Conservation (phyloP, 73 alveolate species). For the Paramecium tetraurelia region DNA sequence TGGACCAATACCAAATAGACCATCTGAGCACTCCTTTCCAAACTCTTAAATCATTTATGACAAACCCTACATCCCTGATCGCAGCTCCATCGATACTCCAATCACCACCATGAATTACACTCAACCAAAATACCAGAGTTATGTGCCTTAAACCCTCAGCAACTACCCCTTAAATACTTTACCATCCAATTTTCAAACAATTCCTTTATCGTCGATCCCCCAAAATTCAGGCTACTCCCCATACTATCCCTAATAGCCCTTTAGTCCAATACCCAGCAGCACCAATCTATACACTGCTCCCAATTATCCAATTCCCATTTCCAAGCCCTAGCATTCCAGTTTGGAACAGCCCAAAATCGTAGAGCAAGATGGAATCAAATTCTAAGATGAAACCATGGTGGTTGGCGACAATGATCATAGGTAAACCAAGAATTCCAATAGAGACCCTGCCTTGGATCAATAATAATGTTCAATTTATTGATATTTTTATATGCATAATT, state of each 20-base stretch:
- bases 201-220: not conserved
- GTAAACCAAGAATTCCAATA: not conserved
- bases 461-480: not conserved
- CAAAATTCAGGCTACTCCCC: not conserved
- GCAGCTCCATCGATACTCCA: not conserved
- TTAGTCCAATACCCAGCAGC: conserved; percentile 3
- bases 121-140: not conserved
- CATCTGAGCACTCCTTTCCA: not conserved
- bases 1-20: not conserved
- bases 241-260: not conserved
- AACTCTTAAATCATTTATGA: not conserved
- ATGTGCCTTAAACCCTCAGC: not conserved
- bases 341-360: not conserved
- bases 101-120: not conserved
- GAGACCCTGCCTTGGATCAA: not conserved
- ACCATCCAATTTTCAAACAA: not conserved
- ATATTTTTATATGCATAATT: not conserved
- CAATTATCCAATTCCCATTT: not conserved
- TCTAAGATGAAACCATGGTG: not conserved
- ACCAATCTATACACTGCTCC: not conserved
- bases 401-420: conserved; percentile 1
- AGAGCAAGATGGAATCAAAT: not conserved
- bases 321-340: not conserved
- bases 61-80: not conserved
- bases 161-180: not conserved